These are phyloP conservation scores for Rhodotorula babjevae DNA, from an alignment of 768 basidiomycete genomes.

Conservation along the genomic window DNA sequence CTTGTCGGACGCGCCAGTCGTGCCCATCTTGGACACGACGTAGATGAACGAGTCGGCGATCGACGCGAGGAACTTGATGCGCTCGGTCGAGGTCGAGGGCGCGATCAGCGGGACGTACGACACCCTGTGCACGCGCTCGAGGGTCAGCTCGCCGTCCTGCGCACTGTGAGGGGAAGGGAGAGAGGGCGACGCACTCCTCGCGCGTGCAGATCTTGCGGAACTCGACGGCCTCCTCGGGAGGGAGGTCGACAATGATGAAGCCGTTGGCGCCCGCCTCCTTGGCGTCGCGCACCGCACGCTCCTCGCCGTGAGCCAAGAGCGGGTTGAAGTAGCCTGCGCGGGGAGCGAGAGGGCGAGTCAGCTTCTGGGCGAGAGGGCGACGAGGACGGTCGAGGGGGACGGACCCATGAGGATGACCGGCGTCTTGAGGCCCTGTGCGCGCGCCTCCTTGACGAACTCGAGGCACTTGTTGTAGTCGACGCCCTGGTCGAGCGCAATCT, in stretches of 20 bases:
- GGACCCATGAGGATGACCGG: constrained; percentile 93
- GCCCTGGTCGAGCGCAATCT: constrained; percentile 79
- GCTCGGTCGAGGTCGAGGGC: constrained; percentile 78
- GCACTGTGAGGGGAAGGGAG: neutral
- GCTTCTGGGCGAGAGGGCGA: neutral
- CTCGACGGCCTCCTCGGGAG: constrained; percentile 87
- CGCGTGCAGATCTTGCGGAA: constrained; percentile 84
- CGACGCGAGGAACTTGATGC: constrained; percentile 82
- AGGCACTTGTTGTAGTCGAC: constrained; percentile 74
- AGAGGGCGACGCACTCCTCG: constrained; percentile 47
- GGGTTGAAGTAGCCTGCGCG: constrained; percentile 92
- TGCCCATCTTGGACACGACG: constrained; percentile 74
- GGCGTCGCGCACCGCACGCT: constrained; percentile 85
- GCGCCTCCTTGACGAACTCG: constrained; percentile 68
- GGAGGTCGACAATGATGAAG: constrained; percentile 94
- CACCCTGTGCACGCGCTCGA: constrained; percentile 47
- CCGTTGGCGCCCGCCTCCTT: constrained; percentile 88
- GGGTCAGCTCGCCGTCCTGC: neutral
- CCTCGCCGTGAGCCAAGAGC: constrained; percentile 88
- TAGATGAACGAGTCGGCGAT: constrained; percentile 98
- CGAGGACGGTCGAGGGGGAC: constrained; percentile 31
- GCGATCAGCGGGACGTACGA: constrained; percentile 94
- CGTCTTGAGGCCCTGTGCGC: constrained; percentile 70
- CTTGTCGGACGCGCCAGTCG: constrained; percentile 81
- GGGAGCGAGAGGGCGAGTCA: neutral